Base-by-base conservation (phyloP, 306 rosid species). In the Nissolia schottii region DNA sequence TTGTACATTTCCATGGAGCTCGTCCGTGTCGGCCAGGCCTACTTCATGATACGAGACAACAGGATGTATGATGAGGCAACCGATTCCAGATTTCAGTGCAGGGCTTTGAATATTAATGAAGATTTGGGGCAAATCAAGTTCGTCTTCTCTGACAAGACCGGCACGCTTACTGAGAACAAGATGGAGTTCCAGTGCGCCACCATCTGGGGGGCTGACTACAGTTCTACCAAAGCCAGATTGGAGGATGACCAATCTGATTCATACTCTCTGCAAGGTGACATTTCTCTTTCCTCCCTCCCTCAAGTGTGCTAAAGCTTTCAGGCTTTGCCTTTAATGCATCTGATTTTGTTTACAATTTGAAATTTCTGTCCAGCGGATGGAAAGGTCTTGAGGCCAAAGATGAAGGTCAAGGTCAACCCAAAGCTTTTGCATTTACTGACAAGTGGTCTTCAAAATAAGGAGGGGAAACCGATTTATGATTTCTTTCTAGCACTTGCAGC, bases 1-100 rank as follows among this genome's bases (percentile, higher is more conserved):
- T 77, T 94, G 81, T 94, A 94, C 86, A 89, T 94, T 74, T 94
- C 99, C 9, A 86, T 94, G 96, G 99, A 94, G 82, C 97, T 94
- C 70, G 99, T 94, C 22, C 89, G 99, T 11, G 76, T 91, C 3
- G 97, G 96, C 34, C 99, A 94, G 89, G 97, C 97, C 24, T 91
- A 84, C 79, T 91, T 94, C 82, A 94, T 94, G 99, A 94, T 86
- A 55, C 40, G 74, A 51, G 99, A 94, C 77, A 13, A 81, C 4
- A 51, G 78, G 27, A 85, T 94, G 93, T 91, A 86, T 64, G 99
- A 94, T 56, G 87, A 88, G 82, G 80, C 84, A 28, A 86, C 96
- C 0, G 76, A 94, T 67, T 81, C 96, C 8, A 94, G 85, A 64
- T 94, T 94, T 50, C 97, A 94, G 64, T 94, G 99, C 79, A 84